Percentiles rank a stretch among this genome's conserved stretches.
These are phyloP conservation scores for Pyricularia grisea DNA, from an alignment of 2,329 filamentous ascomycete species.

Conservation along the genomic window DNA sequence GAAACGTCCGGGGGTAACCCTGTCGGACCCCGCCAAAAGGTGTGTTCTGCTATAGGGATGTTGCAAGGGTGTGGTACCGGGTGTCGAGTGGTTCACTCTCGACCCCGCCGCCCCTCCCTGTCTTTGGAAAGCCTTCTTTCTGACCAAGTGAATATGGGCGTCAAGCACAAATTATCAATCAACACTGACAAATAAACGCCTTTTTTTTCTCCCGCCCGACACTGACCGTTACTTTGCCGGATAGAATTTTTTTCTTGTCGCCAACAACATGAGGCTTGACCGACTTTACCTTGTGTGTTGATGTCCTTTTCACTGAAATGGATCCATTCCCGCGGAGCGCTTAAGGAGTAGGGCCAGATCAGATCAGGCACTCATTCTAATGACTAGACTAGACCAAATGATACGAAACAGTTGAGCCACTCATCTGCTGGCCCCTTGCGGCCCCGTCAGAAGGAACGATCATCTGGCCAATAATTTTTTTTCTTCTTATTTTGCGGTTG, in stretches of 20 bases:
- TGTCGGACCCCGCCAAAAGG: not conserved
- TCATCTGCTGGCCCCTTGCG: conserved; percentile 1
- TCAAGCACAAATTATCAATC: not conserved
- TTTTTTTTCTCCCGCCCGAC: not conserved
- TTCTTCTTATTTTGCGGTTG: not conserved
- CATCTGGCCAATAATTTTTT: conserved; percentile 8
- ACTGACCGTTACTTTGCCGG: not conserved
- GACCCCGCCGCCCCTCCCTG: not conserved
- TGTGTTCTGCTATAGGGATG: not conserved
- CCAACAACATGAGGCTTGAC: not conserved
- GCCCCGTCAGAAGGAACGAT: conserved; percentile 7
- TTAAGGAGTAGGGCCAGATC: not conserved
- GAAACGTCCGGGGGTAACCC: not conserved
- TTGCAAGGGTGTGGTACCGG: not conserved
- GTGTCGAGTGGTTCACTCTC: not conserved
- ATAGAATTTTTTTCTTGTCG: not conserved
- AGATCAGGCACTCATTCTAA: not conserved
- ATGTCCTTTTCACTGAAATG: not conserved
- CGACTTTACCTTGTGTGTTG: not conserved
- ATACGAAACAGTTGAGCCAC: conserved; percentile 1
- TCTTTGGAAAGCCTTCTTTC: not conserved
- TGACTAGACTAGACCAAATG: not conserved
- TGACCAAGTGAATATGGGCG: not conserved
- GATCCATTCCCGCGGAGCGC: not conserved
- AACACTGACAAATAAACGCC: not conserved